Conservation (phyloP, 345 rosid species). For the Trapa bicornis region DNA sequence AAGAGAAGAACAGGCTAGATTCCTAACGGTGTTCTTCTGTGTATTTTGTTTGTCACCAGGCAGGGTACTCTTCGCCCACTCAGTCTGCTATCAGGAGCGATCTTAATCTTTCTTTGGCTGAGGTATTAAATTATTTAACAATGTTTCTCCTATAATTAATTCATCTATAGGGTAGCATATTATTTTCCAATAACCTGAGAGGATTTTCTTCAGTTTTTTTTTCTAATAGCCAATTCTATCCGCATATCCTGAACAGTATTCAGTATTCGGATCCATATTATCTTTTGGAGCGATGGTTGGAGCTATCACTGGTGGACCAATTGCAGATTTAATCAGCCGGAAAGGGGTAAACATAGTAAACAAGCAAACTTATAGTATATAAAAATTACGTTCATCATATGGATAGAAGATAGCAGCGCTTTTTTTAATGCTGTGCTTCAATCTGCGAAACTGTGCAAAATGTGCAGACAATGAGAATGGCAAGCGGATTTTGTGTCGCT, state of each 20-base stretch:
- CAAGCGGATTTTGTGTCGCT: constrained; percentile 43
- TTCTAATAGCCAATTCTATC: not conserved
- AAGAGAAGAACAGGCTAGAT: not conserved
- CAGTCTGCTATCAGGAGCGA: constrained; percentile 70
- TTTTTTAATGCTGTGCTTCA: not conserved
- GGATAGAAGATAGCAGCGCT: not conserved
- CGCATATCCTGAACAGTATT: constrained; percentile 32
- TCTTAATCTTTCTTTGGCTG: constrained; percentile 47
- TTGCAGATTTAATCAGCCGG: constrained; percentile 74
- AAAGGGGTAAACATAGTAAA: constrained; percentile 46
- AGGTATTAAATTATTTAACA: constrained; percentile 26
- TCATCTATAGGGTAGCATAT: not conserved
- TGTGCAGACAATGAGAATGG: constrained; percentile 67
- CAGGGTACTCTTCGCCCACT: constrained; percentile 81
- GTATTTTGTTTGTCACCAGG: constrained; percentile 27
- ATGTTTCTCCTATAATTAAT: not conserved
- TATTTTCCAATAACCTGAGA: not conserved
- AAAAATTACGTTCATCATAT: not conserved
- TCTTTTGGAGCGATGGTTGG: constrained; percentile 96
- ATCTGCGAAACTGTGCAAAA: not conserved
- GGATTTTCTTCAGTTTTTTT: not conserved
- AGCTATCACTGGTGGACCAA: constrained; percentile 73
- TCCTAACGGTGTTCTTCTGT: not conserved
- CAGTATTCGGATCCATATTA: constrained; percentile 74
- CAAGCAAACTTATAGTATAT: not conserved